A percentile compares a stretch with the other conserved stretches of the same genome.
Conservation (phyloP, 2,329 filamentous ascomycete genomes). For the Botrytis hyacinthi region DNA sequence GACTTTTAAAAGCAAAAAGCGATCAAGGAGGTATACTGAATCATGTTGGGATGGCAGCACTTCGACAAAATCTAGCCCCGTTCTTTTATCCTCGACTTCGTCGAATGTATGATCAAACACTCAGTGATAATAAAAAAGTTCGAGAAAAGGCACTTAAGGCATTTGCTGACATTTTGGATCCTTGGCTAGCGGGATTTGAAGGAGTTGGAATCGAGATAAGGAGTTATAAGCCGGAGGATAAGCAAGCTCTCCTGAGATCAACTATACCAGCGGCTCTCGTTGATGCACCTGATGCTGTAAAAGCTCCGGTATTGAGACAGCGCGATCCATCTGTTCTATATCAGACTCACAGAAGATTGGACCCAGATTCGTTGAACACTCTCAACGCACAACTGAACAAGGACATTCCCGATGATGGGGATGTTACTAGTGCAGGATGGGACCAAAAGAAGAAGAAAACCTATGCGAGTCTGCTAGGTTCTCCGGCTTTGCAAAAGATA, state of each 20-base stretch:
- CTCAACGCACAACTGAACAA: conserved; percentile 10
- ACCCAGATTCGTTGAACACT: neutral
- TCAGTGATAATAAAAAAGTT: neutral
- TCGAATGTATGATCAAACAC: conserved; percentile 15
- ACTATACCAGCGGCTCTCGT: conserved; percentile 5
- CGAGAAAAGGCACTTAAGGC: neutral
- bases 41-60: neutral
- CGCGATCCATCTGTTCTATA: conserved; percentile 15
- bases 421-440: neutral
- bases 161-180: conserved; percentile 1
- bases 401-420: neutral
- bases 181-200: conserved; percentile 16
- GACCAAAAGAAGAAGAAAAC: neutral
- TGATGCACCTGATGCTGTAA: neutral
- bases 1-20: neutral
- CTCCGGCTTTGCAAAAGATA: conserved; percentile 2
- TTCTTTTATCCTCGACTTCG: conserved; percentile 12
- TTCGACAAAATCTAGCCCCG: conserved; percentile 3
- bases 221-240: neutral
- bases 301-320: conserved; percentile 8
- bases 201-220: conserved; percentile 14
- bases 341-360: neutral
- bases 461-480: neutral
- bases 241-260: neutral
- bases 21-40: neutral